Conservation (phyloP, 2,329 filamentous ascomycete genomes). For the Cordyceps cicadae region DNA sequence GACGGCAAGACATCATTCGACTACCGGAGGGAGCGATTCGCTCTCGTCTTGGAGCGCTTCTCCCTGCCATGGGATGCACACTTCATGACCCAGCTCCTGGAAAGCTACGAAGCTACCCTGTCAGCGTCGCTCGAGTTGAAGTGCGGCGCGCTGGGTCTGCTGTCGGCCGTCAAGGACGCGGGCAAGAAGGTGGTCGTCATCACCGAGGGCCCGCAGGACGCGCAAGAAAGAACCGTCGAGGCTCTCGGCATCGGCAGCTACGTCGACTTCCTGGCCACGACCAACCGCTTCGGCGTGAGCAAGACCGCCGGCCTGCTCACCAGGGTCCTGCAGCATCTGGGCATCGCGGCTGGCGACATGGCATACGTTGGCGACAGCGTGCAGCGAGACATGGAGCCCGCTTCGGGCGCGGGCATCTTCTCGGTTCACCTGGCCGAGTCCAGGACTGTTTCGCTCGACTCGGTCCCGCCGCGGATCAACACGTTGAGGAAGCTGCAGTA, state of each 20-base stretch:
- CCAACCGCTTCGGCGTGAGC: neutral
- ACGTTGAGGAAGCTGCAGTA: neutral
- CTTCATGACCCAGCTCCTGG: neutral
- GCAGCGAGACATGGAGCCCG: neutral
- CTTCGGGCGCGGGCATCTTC: neutral
- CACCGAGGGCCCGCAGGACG: slow-evolving; percentile 39
- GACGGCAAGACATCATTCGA: slow-evolving; percentile 36
- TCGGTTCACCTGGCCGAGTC: neutral
- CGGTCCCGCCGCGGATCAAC: neutral
- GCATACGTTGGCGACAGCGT: neutral
- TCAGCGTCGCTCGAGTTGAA: neutral
- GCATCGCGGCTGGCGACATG: neutral
- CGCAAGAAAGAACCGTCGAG: slow-evolving; percentile 34
- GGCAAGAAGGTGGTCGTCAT: slow-evolving; percentile 35
- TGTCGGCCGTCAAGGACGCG: slow-evolving; percentile 24
- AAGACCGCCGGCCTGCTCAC: neutral
- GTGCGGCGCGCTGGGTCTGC: slow-evolving; percentile 16
- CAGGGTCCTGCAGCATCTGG: neutral
- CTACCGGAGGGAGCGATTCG: slow-evolving; percentile 27
- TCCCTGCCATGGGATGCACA: slow-evolving; percentile 19
- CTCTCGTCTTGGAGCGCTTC: slow-evolving; percentile 22
- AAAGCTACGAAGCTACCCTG: neutral
- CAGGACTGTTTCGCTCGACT: neutral
- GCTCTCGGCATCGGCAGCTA: slow-evolving; percentile 6
- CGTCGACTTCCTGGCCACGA: neutral